A percentile compares a stretch with the other conserved stretches of the same genome.
Evolutionary conservation across 2,329 filamentous ascomycete species (phyloP).

Genomic region (Alternaria novae-zelandiae): DNA sequence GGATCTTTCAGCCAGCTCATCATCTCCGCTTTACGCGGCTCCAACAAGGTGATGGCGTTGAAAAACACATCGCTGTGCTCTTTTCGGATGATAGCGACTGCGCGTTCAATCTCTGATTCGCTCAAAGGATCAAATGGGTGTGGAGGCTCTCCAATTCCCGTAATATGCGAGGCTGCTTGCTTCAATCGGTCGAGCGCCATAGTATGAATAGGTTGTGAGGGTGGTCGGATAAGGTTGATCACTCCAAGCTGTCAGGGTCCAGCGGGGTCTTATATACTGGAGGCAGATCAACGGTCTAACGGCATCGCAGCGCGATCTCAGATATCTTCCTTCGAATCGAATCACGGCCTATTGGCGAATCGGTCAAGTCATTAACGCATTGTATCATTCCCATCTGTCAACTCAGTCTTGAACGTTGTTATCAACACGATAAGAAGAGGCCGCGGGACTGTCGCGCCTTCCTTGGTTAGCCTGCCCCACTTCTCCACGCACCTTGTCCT

Average conservation of each 20-base stretch:
- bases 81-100: conserved; percentile 71
- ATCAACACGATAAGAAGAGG: conserved; percentile 19
- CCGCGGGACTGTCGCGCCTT: conserved; percentile 11
- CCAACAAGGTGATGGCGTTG: conserved; percentile 84
- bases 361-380: neutral
- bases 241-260: conserved; percentile 10
- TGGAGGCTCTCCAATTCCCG: conserved; percentile 59
- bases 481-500: conserved; percentile 6
- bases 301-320: neutral
- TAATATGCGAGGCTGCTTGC: conserved; percentile 68
- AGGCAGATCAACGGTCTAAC: neutral
- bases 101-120: conserved; percentile 73
- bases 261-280: conserved; percentile 32
- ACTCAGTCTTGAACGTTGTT: conserved; percentile 1
- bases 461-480: conserved; percentile 14
- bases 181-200: conserved; percentile 70
- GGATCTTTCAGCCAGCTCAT: conserved; percentile 76
- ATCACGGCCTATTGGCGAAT: conserved; percentile 6
- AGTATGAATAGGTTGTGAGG: conserved; percentile 20
- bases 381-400: conserved; percentile 11
- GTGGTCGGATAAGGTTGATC: conserved; percentile 4
- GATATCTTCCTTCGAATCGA: neutral
- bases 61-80: conserved; percentile 76
- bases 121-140: conserved; percentile 83
- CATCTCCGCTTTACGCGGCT: conserved; percentile 87